Evolutionary conservation across 495 filamentous ascomycete species (phyloP).

Genomic region (Penicillium simplicissimum): DNA sequence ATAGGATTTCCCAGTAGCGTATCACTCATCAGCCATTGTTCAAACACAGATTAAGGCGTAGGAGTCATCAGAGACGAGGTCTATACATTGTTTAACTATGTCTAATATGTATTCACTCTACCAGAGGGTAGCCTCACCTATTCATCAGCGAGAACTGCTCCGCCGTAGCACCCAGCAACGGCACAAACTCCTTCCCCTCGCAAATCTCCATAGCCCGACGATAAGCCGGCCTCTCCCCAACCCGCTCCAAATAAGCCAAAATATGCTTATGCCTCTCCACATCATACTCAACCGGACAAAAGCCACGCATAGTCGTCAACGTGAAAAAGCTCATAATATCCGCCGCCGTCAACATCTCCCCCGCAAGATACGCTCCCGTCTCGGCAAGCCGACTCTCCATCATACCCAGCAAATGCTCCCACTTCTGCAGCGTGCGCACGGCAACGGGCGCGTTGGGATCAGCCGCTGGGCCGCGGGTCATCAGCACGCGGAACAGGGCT

Average conservation of each 20-base stretch:
- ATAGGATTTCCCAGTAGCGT: neutral
- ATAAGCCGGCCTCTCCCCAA: conserved; percentile 32
- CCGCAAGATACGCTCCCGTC: conserved; percentile 55
- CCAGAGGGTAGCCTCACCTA: neutral
- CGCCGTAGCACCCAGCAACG: conserved; percentile 19
- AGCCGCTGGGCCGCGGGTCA: conserved; percentile 4
- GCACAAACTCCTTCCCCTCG: conserved; percentile 37
- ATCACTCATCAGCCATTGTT: neutral
- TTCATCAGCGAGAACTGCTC: conserved; percentile 16
- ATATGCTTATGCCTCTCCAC: conserved; percentile 28
- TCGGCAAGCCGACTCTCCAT: conserved; percentile 47
- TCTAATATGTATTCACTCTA: neutral
- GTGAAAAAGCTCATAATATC: conserved; percentile 59
- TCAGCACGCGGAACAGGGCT: conserved; percentile 28
- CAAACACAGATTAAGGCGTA: neutral
- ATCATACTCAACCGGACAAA: conserved; percentile 39
- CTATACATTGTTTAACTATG: neutral
- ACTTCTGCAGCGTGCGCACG: conserved; percentile 7
- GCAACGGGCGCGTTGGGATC: conserved; percentile 19
- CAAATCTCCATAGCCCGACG: conserved; percentile 31
- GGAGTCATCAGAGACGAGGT: neutral
- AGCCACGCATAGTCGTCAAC: conserved; percentile 57
- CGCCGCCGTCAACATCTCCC: conserved; percentile 58
- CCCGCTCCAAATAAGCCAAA: conserved; percentile 27
- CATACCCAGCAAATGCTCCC: conserved; percentile 30